phyloP scores from a whole-genome alignment of 305 asterid species.

The Fraxinus angustifolia region DNA sequence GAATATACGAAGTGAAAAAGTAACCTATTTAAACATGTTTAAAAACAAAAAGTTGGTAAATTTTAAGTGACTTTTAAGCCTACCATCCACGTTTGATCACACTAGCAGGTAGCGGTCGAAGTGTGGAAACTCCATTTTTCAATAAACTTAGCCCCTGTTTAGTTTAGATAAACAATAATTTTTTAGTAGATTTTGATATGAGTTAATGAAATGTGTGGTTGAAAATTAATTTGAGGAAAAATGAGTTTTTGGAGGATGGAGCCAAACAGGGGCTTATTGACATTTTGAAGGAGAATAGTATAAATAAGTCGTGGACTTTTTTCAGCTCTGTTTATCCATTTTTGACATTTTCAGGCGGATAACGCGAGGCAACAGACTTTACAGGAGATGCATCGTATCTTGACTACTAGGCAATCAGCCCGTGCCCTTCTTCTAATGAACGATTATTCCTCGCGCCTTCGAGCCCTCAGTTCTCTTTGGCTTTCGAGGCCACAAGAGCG shows the following conservation, averaged over 20 bases:
- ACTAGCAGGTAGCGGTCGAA: neutral
- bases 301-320: neutral
- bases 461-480: conserved; percentile 69
- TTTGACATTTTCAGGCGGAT: conserved; percentile 45
- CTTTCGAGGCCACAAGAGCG: conserved; percentile 57
- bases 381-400: conserved; percentile 54
- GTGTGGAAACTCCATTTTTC: neutral
- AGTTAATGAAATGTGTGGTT: neutral
- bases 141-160: neutral
- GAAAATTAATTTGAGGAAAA: neutral
- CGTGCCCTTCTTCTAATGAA: conserved; percentile 53
- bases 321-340: neutral
- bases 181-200: too few relatives aligned
- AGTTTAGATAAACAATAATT: neutral
- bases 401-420: conserved; percentile 63
- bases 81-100: neutral
- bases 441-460: conserved; percentile 58
- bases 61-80: neutral
- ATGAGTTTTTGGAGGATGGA: neutral
- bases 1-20: neutral
- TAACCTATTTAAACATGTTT: neutral
- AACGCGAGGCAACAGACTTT: conserved; percentile 58
- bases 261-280: neutral
- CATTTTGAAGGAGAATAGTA: neutral
- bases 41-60: neutral